These are phyloP conservation scores for Arthrobotrys pseudoclavata DNA, from an alignment of 2,329 filamentous ascomycete species.

Conservation along the genomic window DNA sequence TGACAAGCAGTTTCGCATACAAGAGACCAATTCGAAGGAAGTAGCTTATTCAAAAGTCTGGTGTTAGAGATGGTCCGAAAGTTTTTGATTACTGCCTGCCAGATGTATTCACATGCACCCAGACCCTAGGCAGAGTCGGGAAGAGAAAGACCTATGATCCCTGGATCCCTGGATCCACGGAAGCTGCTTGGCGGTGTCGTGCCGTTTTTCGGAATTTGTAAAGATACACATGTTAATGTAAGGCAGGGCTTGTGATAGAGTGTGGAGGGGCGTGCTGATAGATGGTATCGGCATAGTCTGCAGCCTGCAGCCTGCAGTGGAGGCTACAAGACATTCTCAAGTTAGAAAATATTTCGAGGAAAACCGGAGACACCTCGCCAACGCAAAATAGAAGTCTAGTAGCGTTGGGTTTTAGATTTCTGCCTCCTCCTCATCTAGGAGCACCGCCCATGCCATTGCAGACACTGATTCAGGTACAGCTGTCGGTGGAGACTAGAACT, in stretches of 20 bases:
- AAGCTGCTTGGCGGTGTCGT: constrained; percentile 51
- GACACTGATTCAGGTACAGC: constrained; percentile 31
- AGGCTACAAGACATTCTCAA: constrained; percentile 22
- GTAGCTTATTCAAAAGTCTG: constrained; percentile 43
- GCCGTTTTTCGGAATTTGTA: constrained; percentile 59
- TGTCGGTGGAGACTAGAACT: background rate
- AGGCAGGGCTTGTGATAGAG: constrained; percentile 59
- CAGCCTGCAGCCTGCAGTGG: constrained; percentile 15
- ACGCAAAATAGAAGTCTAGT: constrained; percentile 43
- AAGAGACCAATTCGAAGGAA: constrained; percentile 48
- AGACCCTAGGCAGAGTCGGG: constrained; percentile 36
- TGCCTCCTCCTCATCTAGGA: background rate
- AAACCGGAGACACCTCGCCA: constrained; percentile 29
- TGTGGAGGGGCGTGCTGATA: constrained; percentile 18
- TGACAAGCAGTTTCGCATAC: constrained; percentile 56
- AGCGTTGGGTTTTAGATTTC: constrained; percentile 44
- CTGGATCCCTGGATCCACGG: constrained; percentile 55
- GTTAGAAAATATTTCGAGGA: constrained; percentile 37
- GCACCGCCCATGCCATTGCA: background rate
- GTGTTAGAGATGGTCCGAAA: constrained; percentile 53
- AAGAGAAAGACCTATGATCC: constrained; percentile 37
- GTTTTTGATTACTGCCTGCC: constrained; percentile 53
- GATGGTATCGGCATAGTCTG: constrained; percentile 34
- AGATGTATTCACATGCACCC: constrained; percentile 53
- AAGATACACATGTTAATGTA: constrained; percentile 58